Percentiles rank a stretch among this genome's conserved stretches.
These are phyloP conservation scores for Endocalyx cinctus DNA, from an alignment of 2,329 filamentous ascomycete genomes.

Conservation along the genomic window DNA sequence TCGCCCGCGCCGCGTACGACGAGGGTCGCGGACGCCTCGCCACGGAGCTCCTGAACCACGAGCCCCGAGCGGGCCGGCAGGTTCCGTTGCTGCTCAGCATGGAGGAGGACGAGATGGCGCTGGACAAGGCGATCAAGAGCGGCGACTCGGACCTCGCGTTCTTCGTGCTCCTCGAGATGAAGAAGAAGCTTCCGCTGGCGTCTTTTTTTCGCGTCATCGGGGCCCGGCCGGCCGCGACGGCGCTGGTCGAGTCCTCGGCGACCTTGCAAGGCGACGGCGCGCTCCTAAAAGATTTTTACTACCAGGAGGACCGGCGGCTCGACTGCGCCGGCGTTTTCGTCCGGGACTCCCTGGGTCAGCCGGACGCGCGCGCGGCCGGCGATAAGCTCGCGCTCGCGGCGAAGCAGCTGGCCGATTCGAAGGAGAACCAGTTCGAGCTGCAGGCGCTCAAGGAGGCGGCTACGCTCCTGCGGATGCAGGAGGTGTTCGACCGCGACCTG, in stretches of 20 bases:
- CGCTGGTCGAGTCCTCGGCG: constrained; percentile 83
- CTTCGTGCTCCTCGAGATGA: constrained; percentile 80
- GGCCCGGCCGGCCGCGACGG: constrained; percentile 75
- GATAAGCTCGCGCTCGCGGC: constrained; percentile 88
- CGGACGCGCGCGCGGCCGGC: constrained; percentile 61
- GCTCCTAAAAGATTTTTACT: constrained; percentile 91
- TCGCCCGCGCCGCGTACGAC: constrained; percentile 88
- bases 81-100: constrained; percentile 89
- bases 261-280: constrained; percentile 65
- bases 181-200: constrained; percentile 84
- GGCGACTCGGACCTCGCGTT: constrained; percentile 92
- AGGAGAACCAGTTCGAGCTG: constrained; percentile 71
- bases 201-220: constrained; percentile 92
- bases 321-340: constrained; percentile 88
- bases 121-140: constrained; percentile 95
- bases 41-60: constrained; percentile 86
- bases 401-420: constrained; percentile 78
- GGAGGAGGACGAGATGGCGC: constrained; percentile 90
- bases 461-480: constrained; percentile 78
- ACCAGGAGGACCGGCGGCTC: constrained; percentile 87
- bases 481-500: constrained; percentile 79
- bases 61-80: constrained; percentile 91
- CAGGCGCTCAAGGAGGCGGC: constrained; percentile 74
- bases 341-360: constrained; percentile 73
- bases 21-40: constrained; percentile 87